Evolutionary conservation across 495 filamentous ascomycete species (phyloP).

Genomic region (Acidiella bohemica): DNA sequence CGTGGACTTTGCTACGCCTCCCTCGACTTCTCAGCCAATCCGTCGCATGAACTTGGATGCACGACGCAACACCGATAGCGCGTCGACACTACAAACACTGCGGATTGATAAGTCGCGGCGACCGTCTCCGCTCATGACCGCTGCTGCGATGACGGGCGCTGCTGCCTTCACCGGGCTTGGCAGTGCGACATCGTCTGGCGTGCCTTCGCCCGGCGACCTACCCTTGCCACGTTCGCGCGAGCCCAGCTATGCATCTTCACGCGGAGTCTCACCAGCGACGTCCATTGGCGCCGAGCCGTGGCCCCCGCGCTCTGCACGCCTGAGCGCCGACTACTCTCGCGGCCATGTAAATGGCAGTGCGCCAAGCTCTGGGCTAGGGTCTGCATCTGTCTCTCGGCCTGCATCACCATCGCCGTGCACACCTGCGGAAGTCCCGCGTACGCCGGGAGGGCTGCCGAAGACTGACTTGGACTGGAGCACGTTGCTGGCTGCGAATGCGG

Average conservation of each 20-base stretch:
- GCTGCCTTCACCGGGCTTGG: too few relatives aligned
- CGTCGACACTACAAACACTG: conserved; percentile 3
- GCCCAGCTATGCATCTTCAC: conserved; percentile 14
- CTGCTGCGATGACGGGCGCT: background rate
- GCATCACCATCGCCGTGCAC: conserved; percentile 13
- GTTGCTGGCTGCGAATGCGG: conserved; percentile 16
- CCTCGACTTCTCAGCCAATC: conserved; percentile 1
- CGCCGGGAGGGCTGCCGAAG: too few relatives aligned
- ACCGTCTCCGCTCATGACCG: conserved; percentile 3
- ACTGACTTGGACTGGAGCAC: conserved; percentile 18
- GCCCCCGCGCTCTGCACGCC: conserved; percentile 3
- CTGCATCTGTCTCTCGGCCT: conserved; percentile 12
- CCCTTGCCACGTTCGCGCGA: conserved; percentile 9
- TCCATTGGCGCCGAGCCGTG: background rate
- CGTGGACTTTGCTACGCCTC: conserved; percentile 4
- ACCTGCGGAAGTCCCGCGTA: conserved; percentile 6
- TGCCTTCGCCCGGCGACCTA: background rate
- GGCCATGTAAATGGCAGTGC: background rate
- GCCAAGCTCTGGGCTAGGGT: background rate
- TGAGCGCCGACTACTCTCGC: conserved; percentile 9
- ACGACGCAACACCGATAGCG: conserved; percentile 5
- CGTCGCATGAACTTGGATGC: conserved; percentile 10
- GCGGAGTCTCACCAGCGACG: conserved; percentile 8
- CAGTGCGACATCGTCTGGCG: too few relatives aligned
- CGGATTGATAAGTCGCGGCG: conserved; percentile 6